phyloP scores from a whole-genome alignment of 192 early-diverging fungal species.

The Paraglomus brasilianum region DNA sequence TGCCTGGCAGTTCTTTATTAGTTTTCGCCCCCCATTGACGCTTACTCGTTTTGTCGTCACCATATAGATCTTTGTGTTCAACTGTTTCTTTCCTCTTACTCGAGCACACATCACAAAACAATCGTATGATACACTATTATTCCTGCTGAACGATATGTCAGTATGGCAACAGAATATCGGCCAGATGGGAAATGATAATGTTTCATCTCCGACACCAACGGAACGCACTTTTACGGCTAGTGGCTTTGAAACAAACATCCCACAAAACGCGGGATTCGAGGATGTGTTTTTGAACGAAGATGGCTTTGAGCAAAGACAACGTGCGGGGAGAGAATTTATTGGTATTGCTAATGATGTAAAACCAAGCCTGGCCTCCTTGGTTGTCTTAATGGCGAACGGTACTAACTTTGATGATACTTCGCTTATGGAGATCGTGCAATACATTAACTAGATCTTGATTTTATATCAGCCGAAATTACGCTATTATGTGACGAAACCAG shows the following conservation, averaged over 20 bases:
- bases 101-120: constrained; percentile 36
- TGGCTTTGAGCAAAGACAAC: neutral
- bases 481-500: constrained; percentile 17
- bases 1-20: neutral
- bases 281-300: constrained; percentile 3
- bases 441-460: neutral
- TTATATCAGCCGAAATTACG: constrained; percentile 33
- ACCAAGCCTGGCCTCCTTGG: constrained; percentile 41
- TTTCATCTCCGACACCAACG: neutral
- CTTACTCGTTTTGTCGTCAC: neutral
- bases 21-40: neutral
- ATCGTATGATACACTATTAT: constrained; percentile 42
- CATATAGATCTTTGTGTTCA: constrained; percentile 40
- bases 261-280: neutral
- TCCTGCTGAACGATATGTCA: constrained; percentile 44
- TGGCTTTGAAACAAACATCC: neutral
- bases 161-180: constrained; percentile 43
- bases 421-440: no score
- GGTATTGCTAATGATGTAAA: constrained; percentile 16
- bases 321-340: neutral
- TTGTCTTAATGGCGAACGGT: constrained; percentile 40
- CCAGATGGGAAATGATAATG: neutral
- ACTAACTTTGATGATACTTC: neutral
- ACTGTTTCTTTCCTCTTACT: constrained; percentile 44
- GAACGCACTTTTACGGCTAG: neutral